These are phyloP conservation scores for Neofusicoccum sp. DNA, from an alignment of 2,329 filamentous ascomycete species.

Conservation along the genomic window DNA sequence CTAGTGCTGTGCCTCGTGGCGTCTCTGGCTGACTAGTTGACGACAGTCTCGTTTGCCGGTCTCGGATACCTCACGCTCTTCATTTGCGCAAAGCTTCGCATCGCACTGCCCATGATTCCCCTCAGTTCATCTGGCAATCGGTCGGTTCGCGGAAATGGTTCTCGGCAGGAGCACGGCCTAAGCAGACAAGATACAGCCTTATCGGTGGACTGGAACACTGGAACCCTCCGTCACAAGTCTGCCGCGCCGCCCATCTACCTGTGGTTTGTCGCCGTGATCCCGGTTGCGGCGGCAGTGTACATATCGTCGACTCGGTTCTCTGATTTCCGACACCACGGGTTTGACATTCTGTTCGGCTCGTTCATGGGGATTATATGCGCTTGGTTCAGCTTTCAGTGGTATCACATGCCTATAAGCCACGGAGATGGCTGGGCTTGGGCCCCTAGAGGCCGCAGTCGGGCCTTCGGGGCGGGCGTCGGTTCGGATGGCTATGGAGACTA, in stretches of 20 bases:
- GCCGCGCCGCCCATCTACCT: conserved; percentile 54
- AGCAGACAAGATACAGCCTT: background rate
- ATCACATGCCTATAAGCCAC: conserved; percentile 76
- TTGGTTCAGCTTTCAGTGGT: conserved; percentile 78
- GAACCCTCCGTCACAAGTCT: conserved; percentile 60
- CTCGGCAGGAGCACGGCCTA: background rate
- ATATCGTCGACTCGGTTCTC: conserved; percentile 85
- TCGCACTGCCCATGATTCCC: conserved; percentile 70
- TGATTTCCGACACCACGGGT: conserved; percentile 85
- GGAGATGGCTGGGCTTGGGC: conserved; percentile 91
- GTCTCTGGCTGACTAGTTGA: background rate
- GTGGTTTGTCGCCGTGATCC: conserved; percentile 66
- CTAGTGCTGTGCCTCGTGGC: background rate
- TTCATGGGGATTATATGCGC: conserved; percentile 72
- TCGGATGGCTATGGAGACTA: conserved; percentile 39
- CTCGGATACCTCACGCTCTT: conserved; percentile 86
- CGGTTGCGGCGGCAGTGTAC: conserved; percentile 75
- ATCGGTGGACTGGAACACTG: background rate
- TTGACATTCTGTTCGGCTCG: conserved; percentile 85
- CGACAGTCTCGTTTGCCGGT: conserved; percentile 70
- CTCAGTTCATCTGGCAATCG: conserved; percentile 38
- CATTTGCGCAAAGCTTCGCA: conserved; percentile 78
- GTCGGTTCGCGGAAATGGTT: background rate
- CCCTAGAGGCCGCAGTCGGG: conserved; percentile 67
- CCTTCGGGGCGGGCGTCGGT: conserved; percentile 72